These are phyloP conservation scores for Byssochlamys sp. DNA, from an alignment of 2,329 filamentous ascomycete genomes.

Conservation along the genomic window DNA sequence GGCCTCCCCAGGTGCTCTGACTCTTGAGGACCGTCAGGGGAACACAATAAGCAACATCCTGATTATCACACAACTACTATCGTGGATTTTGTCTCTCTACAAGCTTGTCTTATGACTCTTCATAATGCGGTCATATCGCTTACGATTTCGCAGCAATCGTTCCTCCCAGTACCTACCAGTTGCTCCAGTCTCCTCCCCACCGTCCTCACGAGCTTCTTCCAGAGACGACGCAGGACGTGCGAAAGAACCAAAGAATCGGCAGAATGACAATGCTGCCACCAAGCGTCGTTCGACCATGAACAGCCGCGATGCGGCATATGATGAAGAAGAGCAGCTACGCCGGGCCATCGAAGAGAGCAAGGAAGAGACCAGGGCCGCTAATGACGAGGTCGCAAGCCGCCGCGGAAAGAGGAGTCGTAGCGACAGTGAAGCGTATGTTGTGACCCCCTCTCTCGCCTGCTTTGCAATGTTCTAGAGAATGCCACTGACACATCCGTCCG, in stretches of 20 bases:
- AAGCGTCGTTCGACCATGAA: constrained; percentile 96
- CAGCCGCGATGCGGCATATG: constrained; percentile 85
- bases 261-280: constrained; percentile 48
- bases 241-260: constrained; percentile 36
- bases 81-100: neutral
- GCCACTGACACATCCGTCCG: constrained; percentile 11
- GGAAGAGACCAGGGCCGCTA: constrained; percentile 53
- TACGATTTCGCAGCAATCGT: constrained; percentile 42
- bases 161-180: constrained; percentile 57
- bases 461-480: constrained; percentile 4
- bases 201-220: constrained; percentile 35
- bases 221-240: constrained; percentile 29
- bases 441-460: neutral
- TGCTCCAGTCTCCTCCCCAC: constrained; percentile 38
- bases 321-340: constrained; percentile 82
- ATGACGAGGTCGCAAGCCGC: constrained; percentile 49
- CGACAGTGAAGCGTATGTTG: constrained; percentile 83
- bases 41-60: neutral
- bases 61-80: neutral
- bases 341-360: constrained; percentile 93
- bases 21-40: neutral
- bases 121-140: constrained; percentile 16
- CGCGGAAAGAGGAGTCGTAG: constrained; percentile 76
- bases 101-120: neutral
- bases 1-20: neutral